These are phyloP conservation scores for Botrytis tulipae DNA, from an alignment of 2,329 filamentous ascomycete species.

Conservation along the genomic window DNA sequence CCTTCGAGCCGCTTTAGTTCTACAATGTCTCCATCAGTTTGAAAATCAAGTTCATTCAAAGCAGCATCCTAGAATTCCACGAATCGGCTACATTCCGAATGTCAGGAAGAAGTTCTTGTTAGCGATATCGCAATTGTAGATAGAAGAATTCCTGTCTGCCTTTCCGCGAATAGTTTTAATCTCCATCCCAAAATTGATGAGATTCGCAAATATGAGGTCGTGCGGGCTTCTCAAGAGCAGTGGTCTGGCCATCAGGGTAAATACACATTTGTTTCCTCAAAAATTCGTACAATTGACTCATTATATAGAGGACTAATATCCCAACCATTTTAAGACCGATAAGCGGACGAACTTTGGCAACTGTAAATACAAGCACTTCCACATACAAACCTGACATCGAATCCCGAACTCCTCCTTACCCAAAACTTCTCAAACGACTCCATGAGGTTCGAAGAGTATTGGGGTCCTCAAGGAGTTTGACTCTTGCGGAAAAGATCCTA, in stretches of 20 bases:
- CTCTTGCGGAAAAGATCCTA: constrained; percentile 95
- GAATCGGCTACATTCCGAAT: constrained; percentile 8
- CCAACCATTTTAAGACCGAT: constrained; percentile 25
- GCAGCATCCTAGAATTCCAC: not conserved
- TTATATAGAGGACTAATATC: constrained; percentile 25
- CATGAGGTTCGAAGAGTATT: constrained; percentile 72
- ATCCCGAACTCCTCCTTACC: constrained; percentile 65
- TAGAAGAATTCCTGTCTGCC: constrained; percentile 14
- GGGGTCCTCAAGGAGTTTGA: constrained; percentile 61
- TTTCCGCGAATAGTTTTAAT: constrained; percentile 1
- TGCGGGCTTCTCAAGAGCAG: constrained; percentile 36
- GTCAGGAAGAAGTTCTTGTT: constrained; percentile 10
- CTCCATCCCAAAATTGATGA: not conserved
- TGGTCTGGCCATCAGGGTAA: constrained; percentile 37
- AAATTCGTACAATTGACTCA: constrained; percentile 30
- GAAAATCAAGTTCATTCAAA: not conserved
- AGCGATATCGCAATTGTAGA: constrained; percentile 19
- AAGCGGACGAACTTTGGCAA: constrained; percentile 35
- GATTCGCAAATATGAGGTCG: constrained; percentile 32
- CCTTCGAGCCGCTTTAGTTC: constrained; percentile 9
- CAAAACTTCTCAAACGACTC: constrained; percentile 75
- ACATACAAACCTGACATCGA: constrained; percentile 35
- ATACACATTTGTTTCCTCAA: constrained; percentile 20
- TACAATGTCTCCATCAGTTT: not conserved
- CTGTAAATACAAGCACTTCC: constrained; percentile 27